Evolutionary conservation across 768 basidiomycete species (phyloP).

Genomic region (Podaxis sp.): DNA sequence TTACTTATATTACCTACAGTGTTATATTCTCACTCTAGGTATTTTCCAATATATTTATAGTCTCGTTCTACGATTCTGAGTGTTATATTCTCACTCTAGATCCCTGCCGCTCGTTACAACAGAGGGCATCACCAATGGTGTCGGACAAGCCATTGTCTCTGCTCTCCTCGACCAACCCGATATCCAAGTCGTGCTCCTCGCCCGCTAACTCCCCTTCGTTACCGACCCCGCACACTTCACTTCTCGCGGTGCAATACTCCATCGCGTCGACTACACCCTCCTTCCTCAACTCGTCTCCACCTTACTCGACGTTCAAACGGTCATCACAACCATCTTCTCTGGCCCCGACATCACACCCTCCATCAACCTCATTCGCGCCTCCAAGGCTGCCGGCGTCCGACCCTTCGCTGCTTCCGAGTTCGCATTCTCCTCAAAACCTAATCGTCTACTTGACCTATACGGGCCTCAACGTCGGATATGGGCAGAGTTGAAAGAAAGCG

Average conservation of each 20-base stretch:
- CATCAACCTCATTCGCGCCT: neutral
- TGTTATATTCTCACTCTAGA: no score
- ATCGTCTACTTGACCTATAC: neutral
- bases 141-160: conserved; percentile 1
- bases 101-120: no score
- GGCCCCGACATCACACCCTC: neutral
- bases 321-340: neutral
- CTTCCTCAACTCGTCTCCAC: neutral
- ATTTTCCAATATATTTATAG: no score
- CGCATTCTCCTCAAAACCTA: neutral
- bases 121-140: conserved; percentile 2
- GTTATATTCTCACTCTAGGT: no score
- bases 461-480: neutral
- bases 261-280: neutral
- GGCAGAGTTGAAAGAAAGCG: neutral
- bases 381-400: neutral
- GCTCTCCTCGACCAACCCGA: neutral
- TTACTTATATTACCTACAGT: no score
- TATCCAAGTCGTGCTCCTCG: neutral
- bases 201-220: no score
- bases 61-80: no score
- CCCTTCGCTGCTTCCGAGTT: neutral
- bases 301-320: neutral
- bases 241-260: neutral
- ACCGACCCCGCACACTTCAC: neutral